Percentiles rank a stretch among this genome's conserved stretches.
phyloP scores from a whole-genome alignment of 371 early-diverging fungal genomes.

The Apophysomyces ossiformis region DNA sequence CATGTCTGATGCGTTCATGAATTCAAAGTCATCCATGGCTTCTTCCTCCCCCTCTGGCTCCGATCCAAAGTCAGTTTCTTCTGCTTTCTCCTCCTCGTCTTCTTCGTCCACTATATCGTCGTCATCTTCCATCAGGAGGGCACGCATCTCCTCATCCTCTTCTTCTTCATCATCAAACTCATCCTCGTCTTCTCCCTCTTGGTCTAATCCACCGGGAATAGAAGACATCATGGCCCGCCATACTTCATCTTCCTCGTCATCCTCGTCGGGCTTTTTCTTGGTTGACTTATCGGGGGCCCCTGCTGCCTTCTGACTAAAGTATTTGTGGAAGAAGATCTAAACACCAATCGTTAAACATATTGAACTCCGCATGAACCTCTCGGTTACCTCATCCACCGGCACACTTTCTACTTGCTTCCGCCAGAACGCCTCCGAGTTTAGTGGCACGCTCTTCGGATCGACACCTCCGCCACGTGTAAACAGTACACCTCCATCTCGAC shows the following conservation, averaged over 20 bases:
- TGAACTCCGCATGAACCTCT: slow-evolving; percentile 4
- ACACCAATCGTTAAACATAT: background rate
- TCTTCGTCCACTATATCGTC: slow-evolving; percentile 26
- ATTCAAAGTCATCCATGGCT: slow-evolving; percentile 25
- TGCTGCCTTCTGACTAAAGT: slow-evolving; percentile 66
- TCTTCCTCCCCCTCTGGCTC: slow-evolving; percentile 46
- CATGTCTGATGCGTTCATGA: slow-evolving; percentile 33
- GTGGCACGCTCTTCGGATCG: slow-evolving; percentile 35
- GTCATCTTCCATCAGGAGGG: slow-evolving; percentile 45
- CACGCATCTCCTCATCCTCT: slow-evolving; percentile 57
- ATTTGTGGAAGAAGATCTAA: slow-evolving; percentile 83
- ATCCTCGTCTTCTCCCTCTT: slow-evolving; percentile 59
- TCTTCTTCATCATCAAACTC: slow-evolving; percentile 56
- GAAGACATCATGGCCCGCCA: slow-evolving; percentile 76
- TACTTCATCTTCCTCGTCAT: slow-evolving; percentile 63
- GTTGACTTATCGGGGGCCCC: slow-evolving; percentile 30
- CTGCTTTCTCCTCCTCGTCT: slow-evolving; percentile 57
- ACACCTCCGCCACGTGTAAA: slow-evolving; percentile 46
- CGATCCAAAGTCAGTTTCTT: slow-evolving; percentile 26
- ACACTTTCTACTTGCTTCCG: slow-evolving; percentile 59
- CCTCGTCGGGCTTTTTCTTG: slow-evolving; percentile 56
- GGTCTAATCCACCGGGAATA: slow-evolving; percentile 67
- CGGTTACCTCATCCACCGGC: slow-evolving; percentile 64
- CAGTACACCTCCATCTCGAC: slow-evolving; percentile 52
- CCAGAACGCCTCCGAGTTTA: slow-evolving; percentile 70